phyloP scores from a whole-genome alignment of 306 rosid species.

The Quillaja saponaria region DNA sequence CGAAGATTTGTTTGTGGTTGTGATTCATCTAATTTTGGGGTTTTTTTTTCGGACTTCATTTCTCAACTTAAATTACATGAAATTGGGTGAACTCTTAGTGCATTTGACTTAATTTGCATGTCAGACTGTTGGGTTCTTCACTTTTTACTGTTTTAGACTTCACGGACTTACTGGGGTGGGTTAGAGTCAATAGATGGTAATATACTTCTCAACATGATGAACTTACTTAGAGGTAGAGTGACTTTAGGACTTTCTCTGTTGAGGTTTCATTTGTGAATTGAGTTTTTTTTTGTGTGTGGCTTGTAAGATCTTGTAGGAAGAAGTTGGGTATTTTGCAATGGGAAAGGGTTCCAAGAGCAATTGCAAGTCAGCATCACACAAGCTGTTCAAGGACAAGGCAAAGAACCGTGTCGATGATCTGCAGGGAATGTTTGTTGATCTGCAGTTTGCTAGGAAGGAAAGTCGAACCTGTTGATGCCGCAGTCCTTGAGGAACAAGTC shows the following conservation, averaged over 20 bases:
- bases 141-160: constrained; percentile 4
- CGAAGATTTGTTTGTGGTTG: constrained; percentile 1
- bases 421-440: constrained; percentile 79
- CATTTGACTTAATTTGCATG: constrained; percentile 16
- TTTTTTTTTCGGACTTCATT: constrained; percentile 8
- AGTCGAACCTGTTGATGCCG: constrained; percentile 78
- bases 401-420: constrained; percentile 95
- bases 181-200: constrained; percentile 17
- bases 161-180: constrained; percentile 13
- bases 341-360: constrained; percentile 84
- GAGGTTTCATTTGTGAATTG: constrained; percentile 27
- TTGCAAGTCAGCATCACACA: constrained; percentile 93
- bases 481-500: constrained; percentile 93
- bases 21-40: constrained; percentile 21
- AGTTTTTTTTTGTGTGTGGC: constrained; percentile 31
- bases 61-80: constrained; percentile 15
- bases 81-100: constrained; percentile 14
- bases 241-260: constrained; percentile 14
- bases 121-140: constrained; percentile 23
- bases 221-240: constrained; percentile 21
- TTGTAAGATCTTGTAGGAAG: constrained; percentile 38
- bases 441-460: constrained; percentile 96
- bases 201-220: constrained; percentile 39
- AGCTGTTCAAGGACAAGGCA: constrained; percentile 91
- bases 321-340: constrained; percentile 53